A percentile compares a stretch with the other conserved stretches of the same genome.
Conservation (phyloP, 2,329 filamentous ascomycete genomes). For the Fusarium robinianum region DNA sequence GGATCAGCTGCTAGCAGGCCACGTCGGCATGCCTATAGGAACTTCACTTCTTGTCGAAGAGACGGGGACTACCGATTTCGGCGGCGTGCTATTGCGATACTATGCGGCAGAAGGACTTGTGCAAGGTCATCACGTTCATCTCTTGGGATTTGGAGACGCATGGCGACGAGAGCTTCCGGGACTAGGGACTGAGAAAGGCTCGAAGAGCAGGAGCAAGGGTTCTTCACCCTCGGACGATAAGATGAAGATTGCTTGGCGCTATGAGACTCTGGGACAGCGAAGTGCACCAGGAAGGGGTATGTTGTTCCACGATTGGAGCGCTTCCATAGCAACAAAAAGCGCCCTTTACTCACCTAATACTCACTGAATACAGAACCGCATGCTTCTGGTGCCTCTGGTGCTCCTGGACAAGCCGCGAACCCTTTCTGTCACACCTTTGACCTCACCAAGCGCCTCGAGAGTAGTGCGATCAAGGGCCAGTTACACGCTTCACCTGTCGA, state of each 20-base stretch:
- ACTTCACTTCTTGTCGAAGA: constrained; percentile 83
- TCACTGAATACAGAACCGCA: constrained; percentile 24
- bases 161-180: constrained; percentile 88
- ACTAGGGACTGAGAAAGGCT: constrained; percentile 52
- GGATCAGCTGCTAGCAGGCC: constrained; percentile 82
- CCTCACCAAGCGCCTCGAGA: constrained; percentile 65
- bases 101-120: constrained; percentile 92
- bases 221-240: constrained; percentile 61
- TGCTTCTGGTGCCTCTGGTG: constrained; percentile 13
- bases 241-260: constrained; percentile 99
- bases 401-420: constrained; percentile 28
- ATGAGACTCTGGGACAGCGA: constrained; percentile 76
- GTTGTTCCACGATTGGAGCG: constrained; percentile 30
- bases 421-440: constrained; percentile 76
- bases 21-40: constrained; percentile 82
- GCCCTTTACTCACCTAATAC: constrained; percentile 10
- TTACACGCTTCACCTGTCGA: constrained; percentile 56
- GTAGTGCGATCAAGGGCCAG: constrained; percentile 54
- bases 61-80: constrained; percentile 91
- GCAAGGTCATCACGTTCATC: constrained; percentile 86
- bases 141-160: constrained; percentile 75
- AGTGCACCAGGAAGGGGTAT: constrained; percentile 69
- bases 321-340: neutral
- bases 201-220: constrained; percentile 47
- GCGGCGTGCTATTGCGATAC: constrained; percentile 80